phyloP scores from a whole-genome alignment of 2,329 filamentous ascomycete genomes.

The Fusarium sp. region DNA sequence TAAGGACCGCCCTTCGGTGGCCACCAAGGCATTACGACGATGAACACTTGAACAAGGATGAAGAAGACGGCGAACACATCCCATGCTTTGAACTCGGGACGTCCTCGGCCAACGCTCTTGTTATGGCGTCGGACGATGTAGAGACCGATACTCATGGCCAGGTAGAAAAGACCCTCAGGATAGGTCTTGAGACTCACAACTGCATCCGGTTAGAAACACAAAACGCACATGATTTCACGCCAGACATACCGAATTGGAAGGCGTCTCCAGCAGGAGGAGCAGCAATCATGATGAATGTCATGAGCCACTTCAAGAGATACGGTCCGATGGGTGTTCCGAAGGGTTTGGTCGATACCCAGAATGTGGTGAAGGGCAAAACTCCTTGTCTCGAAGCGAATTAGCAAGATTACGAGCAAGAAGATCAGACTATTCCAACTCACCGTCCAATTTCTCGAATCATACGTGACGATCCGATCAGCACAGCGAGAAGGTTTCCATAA shows the following conservation, averaged over 20 bases:
- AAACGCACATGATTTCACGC: too few species aligned
- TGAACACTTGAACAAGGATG: conserved; percentile 66
- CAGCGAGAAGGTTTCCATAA: conserved; percentile 66
- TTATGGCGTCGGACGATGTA: conserved; percentile 65
- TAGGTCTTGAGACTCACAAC: conserved; percentile 68
- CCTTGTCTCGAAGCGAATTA: conserved; percentile 56
- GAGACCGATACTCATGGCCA: conserved; percentile 65
- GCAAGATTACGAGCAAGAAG: too few species aligned
- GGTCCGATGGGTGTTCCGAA: conserved; percentile 70
- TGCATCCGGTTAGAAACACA: conserved; percentile 43
- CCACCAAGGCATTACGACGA: conserved; percentile 76
- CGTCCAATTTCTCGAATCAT: conserved; percentile 67
- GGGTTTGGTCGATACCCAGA: conserved; percentile 69
- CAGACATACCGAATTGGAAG: conserved; percentile 63
- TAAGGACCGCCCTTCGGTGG: conserved; percentile 67
- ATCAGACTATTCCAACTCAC: conserved; percentile 32
- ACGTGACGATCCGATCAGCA: conserved; percentile 64
- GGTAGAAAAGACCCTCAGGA: conserved; percentile 63
- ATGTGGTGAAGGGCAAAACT: conserved; percentile 64
- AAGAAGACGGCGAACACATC: conserved; percentile 65
- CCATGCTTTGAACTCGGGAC: conserved; percentile 67
- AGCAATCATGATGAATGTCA: conserved; percentile 68
- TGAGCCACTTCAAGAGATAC: conserved; percentile 63
- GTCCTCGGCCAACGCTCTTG: conserved; percentile 57
- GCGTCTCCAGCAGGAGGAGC: conserved; percentile 69